Evolutionary conservation across 768 basidiomycete genomes (phyloP).

Genomic region (Sarcomyxa edulis): DNA sequence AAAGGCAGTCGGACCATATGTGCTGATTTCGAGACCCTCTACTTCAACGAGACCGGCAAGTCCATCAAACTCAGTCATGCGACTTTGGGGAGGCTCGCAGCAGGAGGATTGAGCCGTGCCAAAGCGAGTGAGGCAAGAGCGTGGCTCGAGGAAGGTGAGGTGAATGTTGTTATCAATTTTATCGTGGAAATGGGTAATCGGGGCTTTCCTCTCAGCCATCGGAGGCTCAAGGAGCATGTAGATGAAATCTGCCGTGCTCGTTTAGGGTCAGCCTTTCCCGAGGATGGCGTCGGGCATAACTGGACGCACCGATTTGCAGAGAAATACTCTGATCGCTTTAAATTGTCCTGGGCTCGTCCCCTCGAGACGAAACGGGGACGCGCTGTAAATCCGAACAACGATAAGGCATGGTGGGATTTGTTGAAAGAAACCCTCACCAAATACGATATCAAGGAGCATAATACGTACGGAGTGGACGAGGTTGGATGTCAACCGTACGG

Average conservation of each 20-base stretch:
- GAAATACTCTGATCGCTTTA: conserved; percentile 21
- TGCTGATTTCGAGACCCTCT: not conserved
- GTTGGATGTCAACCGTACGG: conserved; percentile 21
- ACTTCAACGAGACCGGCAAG: conserved; percentile 7
- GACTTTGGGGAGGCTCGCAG: conserved; percentile 10
- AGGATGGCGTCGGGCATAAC: conserved; percentile 26
- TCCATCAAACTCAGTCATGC: conserved; percentile 10
- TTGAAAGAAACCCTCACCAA: conserved; percentile 17
- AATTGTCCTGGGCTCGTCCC: conserved; percentile 17
- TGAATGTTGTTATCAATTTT: conserved; percentile 22
- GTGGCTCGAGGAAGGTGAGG: conserved; percentile 25
- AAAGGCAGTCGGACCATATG: not conserved
- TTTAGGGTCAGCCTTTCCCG: conserved; percentile 22
- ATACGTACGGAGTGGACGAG: conserved; percentile 30
- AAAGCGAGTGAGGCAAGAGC: conserved; percentile 18
- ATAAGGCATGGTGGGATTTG: conserved; percentile 26
- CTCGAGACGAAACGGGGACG: conserved; percentile 27
- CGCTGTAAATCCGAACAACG: conserved; percentile 30
- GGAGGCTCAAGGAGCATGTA: conserved; percentile 16
- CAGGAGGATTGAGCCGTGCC: conserved; percentile 14
- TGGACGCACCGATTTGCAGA: conserved; percentile 27
- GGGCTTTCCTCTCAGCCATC: conserved; percentile 29
- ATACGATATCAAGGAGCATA: conserved; percentile 15
- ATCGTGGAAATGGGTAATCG: conserved; percentile 19
- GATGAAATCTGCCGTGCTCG: conserved; percentile 22